A percentile compares a stretch with the other conserved stretches of the same genome.
Evolutionary conservation across 2,329 filamentous ascomycete species (phyloP).

Genomic region (Fusarium temperatum): DNA sequence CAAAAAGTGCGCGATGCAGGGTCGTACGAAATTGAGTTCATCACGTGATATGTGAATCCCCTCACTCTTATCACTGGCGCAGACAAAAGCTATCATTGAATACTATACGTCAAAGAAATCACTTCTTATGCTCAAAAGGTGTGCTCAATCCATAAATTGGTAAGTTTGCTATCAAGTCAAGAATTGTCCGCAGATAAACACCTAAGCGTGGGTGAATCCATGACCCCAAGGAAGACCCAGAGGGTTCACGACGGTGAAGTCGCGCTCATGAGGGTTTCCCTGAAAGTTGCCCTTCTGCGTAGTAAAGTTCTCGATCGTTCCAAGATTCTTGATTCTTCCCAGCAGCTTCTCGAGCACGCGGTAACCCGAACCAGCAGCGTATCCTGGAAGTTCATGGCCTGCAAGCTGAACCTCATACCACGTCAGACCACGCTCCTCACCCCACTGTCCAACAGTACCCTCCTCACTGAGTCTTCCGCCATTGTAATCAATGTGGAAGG

Average conservation of each 20-base stretch:
- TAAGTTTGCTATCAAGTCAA: not conserved
- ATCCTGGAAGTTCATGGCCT: slow-evolving; percentile 61
- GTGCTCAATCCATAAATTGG: not conserved
- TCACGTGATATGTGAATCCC: not conserved
- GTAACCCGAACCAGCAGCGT: slow-evolving; percentile 41
- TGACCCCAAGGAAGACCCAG: slow-evolving; percentile 1
- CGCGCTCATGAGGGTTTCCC: not conserved
- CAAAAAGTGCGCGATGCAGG: accelerated
- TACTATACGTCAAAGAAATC: no score
- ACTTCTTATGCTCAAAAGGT: not conserved
- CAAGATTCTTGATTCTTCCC: slow-evolving; percentile 38
- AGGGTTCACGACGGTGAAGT: not conserved
- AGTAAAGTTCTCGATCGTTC: slow-evolving; percentile 31
- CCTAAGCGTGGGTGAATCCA: not conserved
- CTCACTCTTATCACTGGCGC: not conserved
- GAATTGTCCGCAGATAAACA: no score
- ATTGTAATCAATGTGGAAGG: slow-evolving; percentile 60
- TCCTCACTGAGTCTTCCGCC: slow-evolving; percentile 62
- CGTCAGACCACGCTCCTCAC: slow-evolving; percentile 79
- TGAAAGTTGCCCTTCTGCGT: slow-evolving; percentile 37
- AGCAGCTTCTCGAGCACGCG: slow-evolving; percentile 43
- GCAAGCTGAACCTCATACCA: slow-evolving; percentile 71
- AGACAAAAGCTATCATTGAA: accelerated
- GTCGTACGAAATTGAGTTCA: no score
- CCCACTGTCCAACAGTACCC: slow-evolving; percentile 74